Evolutionary conservation across 2,329 filamentous ascomycete species (phyloP).

Genomic region (Alternaria consortialis): DNA sequence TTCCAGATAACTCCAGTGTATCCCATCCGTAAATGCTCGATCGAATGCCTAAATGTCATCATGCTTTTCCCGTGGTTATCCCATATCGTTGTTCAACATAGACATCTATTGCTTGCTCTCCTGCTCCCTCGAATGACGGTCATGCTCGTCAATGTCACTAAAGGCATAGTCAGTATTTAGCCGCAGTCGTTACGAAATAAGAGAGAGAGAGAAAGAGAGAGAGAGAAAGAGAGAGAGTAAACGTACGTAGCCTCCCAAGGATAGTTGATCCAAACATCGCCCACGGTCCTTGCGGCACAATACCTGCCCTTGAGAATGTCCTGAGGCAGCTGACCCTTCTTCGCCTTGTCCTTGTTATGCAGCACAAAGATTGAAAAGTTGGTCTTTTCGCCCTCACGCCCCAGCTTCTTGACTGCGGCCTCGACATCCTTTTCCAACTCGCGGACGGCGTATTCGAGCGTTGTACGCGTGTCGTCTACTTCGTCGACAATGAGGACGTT

Average conservation of each 20-base stretch:
- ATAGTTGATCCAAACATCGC: constrained; percentile 99
- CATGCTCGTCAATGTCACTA: constrained; percentile 90
- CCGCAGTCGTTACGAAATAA: neutral
- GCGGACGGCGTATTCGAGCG: constrained; percentile 90
- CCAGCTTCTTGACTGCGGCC: constrained; percentile 76
- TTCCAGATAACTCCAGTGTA: constrained; percentile 9
- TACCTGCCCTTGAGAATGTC: constrained; percentile 83
- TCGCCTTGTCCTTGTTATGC: constrained; percentile 97
- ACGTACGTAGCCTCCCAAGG: constrained; percentile 89
- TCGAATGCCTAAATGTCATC: constrained; percentile 1
- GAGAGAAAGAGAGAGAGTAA: neutral
- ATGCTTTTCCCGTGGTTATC: neutral
- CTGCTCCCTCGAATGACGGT: constrained; percentile 68
- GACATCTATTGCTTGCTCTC: constrained; percentile 26
- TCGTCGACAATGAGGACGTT: constrained; percentile 92
- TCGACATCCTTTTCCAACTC: constrained; percentile 96
- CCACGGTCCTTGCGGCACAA: constrained; percentile 83
- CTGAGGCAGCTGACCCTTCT: constrained; percentile 85
- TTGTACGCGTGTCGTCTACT: constrained; percentile 94
- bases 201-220: neutral
- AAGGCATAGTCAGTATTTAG: too few species aligned
- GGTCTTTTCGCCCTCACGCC: constrained; percentile 75
- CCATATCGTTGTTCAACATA: neutral
- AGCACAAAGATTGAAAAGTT: constrained; percentile 95
- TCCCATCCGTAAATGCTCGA: constrained; percentile 8